phyloP scores from a whole-genome alignment of 305 asterid genomes.

The Solanum hybrid region DNA sequence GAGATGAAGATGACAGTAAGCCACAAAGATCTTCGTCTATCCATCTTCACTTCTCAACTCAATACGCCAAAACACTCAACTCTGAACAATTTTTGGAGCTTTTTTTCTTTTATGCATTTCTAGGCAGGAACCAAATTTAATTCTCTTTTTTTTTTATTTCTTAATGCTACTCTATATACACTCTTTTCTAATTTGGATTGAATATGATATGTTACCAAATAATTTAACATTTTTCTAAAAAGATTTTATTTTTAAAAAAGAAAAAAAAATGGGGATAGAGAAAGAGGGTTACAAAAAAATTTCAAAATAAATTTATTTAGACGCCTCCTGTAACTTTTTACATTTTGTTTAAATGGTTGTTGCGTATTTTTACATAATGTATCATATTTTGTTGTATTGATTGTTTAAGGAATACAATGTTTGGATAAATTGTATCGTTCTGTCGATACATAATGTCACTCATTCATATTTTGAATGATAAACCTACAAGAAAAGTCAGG shows the following conservation, averaged over 20 bases:
- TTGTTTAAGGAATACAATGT: too few species aligned
- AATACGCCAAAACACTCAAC: conserved; percentile 2
- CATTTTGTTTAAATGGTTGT: background rate
- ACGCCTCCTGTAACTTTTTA: background rate
- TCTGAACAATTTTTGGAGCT: background rate
- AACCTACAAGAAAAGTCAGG: background rate
- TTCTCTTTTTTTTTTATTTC: background rate
- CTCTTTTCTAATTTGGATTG: background rate
- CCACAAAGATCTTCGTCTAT: conserved; percentile 35
- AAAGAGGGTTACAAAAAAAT: background rate
- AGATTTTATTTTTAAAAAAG: background rate
- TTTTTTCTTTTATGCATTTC: background rate
- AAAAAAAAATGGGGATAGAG: background rate
- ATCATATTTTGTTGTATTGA: background rate
- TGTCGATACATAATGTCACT: background rate
- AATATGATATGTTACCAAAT: background rate
- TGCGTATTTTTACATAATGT: background rate
- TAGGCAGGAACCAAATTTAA: background rate
- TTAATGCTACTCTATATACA: background rate
- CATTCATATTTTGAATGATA: background rate
- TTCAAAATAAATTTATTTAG: background rate
- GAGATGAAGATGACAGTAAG: conserved; percentile 22
- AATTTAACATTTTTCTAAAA: background rate
- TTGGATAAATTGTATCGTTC: background rate
- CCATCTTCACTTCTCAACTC: conserved; percentile 36